Percentiles rank a stretch among this genome's conserved stretches.
Conservation (phyloP, 2,329 filamentous ascomycete genomes). For the Harringtonia lauricola region DNA sequence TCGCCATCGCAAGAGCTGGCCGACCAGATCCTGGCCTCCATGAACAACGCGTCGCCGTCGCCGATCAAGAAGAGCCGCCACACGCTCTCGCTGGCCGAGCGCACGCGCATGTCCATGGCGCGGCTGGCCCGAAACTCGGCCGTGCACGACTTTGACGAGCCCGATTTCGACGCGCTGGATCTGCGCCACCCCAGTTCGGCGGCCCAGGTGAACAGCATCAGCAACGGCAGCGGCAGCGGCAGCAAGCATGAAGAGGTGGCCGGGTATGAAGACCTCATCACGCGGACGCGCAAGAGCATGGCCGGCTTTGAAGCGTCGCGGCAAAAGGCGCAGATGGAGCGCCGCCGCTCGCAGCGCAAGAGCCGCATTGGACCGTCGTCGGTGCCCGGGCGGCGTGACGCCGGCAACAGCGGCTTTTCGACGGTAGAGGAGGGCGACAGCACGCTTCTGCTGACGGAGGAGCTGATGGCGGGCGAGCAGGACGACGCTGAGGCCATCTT, state of each 20-base stretch:
- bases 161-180: background rate
- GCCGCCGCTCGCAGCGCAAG: conserved; percentile 38
- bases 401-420: conserved; percentile 25
- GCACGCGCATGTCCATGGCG: conserved; percentile 73
- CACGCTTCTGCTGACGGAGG: conserved; percentile 47
- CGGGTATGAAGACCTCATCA: conserved; percentile 38
- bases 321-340: conserved; percentile 49
- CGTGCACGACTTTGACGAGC: conserved; percentile 13
- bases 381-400: too few relatives aligned
- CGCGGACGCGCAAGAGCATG: conserved; percentile 51
- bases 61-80: conserved; percentile 44
- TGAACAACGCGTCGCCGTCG: conserved; percentile 44
- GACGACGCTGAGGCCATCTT: conserved; percentile 79
- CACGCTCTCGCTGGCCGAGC: conserved; percentile 58
- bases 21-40: conserved; percentile 44
- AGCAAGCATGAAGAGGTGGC: conserved; percentile 14
- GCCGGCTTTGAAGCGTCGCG: conserved; percentile 48
- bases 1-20: conserved; percentile 40
- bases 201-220: conserved; percentile 1
- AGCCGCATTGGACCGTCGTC: background rate
- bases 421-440: conserved; percentile 31
- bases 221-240: background rate
- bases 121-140: conserved; percentile 32
- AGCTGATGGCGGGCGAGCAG: conserved; percentile 50
- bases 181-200: conserved; percentile 16